phyloP scores from a whole-genome alignment of 2,329 filamentous ascomycete species.

The Zasmidium citrigriseum region DNA sequence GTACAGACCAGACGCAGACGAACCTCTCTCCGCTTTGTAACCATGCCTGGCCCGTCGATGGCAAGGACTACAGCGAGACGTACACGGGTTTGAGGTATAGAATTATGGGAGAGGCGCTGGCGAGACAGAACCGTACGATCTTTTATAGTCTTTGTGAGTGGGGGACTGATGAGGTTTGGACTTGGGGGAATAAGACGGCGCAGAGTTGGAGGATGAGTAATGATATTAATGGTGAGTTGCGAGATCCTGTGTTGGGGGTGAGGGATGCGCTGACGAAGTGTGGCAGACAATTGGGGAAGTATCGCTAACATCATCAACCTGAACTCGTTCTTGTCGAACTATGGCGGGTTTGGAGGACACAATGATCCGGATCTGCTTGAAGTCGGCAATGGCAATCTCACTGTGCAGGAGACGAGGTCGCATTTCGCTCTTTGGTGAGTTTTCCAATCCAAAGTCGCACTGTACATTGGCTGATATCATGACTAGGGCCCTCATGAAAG shows the following conservation, averaged over 20 bases:
- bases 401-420: not conserved
- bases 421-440: not conserved
- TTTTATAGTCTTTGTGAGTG: not conserved
- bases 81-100: not conserved
- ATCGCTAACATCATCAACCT: not conserved
- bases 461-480: too few relatives aligned
- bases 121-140: not conserved
- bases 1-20: not conserved
- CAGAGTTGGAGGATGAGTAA: not conserved
- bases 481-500: not conserved
- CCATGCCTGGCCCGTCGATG: not conserved
- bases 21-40: not conserved
- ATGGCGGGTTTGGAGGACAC: not conserved
- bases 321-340: not conserved
- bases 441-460: too few relatives aligned
- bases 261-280: not conserved
- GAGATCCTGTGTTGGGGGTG: not conserved
- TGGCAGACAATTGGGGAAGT: not conserved
- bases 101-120: not conserved
- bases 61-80: not conserved
- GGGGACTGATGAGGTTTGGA: not conserved
- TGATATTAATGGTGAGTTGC: not conserved
- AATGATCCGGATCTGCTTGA: not conserved
- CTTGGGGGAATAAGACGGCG: not conserved
- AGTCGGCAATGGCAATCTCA: not conserved